Percentiles rank a stretch among this genome's conserved stretches.
Evolutionary conservation across 1,284 basidiomycete species (phyloP).

Genomic region (Trichosporon coremiiforme): DNA sequence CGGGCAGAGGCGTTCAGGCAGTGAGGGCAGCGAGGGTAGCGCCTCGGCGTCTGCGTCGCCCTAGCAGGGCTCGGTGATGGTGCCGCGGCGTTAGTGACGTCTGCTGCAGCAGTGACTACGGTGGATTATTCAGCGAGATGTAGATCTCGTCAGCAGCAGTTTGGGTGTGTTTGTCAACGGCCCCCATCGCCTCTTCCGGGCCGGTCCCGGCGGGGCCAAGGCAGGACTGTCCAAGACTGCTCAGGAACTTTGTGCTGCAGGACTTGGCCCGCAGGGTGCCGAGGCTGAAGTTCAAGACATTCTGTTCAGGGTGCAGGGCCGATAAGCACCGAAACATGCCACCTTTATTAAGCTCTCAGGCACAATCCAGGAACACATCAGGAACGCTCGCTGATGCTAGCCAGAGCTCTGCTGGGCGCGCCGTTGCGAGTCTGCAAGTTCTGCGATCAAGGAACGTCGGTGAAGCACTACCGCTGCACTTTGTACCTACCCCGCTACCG

Average conservation of each 20-base stretch:
- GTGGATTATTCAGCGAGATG: neutral
- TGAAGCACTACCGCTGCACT: neutral
- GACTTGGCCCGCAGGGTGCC: neutral
- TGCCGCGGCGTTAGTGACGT: slow-evolving; percentile 4
- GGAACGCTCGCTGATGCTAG: slow-evolving; percentile 1
- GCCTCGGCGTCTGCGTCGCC: neutral
- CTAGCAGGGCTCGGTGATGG: neutral
- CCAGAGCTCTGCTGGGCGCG: neutral
- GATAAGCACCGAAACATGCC: slow-evolving; percentile 10
- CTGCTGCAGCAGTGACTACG: neutral
- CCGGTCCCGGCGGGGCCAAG: slow-evolving; percentile 8
- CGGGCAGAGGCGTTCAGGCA: neutral
- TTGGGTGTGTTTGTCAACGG: slow-evolving; percentile 8
- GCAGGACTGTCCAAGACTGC: neutral
- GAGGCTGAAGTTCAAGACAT: neutral
- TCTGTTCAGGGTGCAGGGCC: neutral
- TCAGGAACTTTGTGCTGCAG: no score
- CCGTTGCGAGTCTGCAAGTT: neutral
- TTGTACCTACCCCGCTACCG: neutral
- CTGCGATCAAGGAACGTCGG: neutral
- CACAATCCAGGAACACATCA: neutral
- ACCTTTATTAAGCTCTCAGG: neutral
- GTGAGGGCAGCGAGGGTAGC: neutral
- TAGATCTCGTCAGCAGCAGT: neutral
- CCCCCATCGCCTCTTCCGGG: neutral